Base-by-base conservation (phyloP, 768 basidiomycete genomes). In the Lactarius akahatsu region DNA sequence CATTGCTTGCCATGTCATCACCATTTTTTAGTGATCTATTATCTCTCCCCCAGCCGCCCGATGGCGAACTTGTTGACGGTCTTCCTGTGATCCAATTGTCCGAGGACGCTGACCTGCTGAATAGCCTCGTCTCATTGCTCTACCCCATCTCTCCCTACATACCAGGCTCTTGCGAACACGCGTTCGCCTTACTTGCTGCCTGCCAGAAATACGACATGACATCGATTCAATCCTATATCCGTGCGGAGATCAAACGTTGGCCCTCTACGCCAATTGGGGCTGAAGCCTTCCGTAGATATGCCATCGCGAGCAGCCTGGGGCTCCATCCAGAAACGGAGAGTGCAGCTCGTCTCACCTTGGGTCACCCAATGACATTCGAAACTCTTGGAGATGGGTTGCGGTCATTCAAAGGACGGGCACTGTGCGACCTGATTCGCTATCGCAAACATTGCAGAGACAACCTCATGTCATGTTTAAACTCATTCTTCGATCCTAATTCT, bases 1-100 rank as follows among this genome's bases (percentile, higher is more conserved):
- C 52, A 16, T 75, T 77, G 30, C 75, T 78, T 28, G 45, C 70
- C n/a, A 26, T 50, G 47, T 15, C 23, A 0, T 50, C 47, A 26
- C 47, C 47, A 23, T 50, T 50, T 26, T 50, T 50, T 23, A n/a
- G 6, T 3, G 47, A 50, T 26, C 11, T 50, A 2, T 4, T 50
- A 11, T 50, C 47, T 26, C 47, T 50, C 23, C 47, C 47, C 23
- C 47, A 50, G 23, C 47, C 47, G 1, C 23, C n/a, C 23, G 26
- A 64, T 7, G 55, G 23, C n/a, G 66, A 57, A 23, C 9, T 57
- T 13, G 9, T 30, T 7, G 43, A 69, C 55, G 66, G 66, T 3
- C 55, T 67, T n/a, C 66, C 54, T 23, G 69, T 64, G n/a, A 32
- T 70, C 1, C 59, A 30, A 15, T 57, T 68, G 5, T 28, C 67